Evolutionary conservation across 2,329 filamentous ascomycete genomes (phyloP).

Genomic region (Byssoonygena ceratinophila): DNA sequence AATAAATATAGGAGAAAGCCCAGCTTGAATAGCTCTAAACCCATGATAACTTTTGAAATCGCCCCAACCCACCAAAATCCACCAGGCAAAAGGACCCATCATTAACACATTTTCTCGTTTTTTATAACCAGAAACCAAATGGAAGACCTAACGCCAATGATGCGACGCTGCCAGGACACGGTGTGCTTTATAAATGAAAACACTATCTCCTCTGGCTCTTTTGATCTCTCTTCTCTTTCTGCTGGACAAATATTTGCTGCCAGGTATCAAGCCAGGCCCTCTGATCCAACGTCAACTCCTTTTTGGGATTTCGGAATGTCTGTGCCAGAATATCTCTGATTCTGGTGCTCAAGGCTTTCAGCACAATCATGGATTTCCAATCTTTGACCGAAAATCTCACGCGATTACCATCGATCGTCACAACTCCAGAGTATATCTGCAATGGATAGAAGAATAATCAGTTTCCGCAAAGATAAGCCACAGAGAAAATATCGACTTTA

Average conservation of each 20-base stretch:
- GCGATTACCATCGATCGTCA: constrained; percentile 78
- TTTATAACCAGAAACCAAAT: too few species aligned
- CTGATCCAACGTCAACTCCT: constrained; percentile 48
- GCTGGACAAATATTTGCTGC: constrained; percentile 52
- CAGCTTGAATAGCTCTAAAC: too few species aligned
- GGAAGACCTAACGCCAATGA: not conserved
- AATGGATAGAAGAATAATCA: not conserved
- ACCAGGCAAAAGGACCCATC: too few species aligned
- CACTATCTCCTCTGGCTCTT: not conserved
- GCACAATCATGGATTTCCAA: constrained; percentile 83
- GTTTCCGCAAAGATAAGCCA: not conserved
- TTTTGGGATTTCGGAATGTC: constrained; percentile 46
- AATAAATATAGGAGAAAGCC: too few species aligned
- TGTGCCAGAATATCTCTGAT: constrained; percentile 64
- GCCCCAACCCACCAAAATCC: too few species aligned
- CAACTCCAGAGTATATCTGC: constrained; percentile 51
- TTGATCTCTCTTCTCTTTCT: constrained; percentile 10
- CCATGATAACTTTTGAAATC: too few species aligned
- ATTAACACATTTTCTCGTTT: too few species aligned
- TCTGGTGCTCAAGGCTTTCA: constrained; percentile 66
- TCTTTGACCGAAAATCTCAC: constrained; percentile 72
- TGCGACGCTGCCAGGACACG: not conserved
- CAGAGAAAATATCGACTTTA: not conserved
- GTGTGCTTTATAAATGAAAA: not conserved
- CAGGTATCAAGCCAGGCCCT: constrained; percentile 64